These are phyloP conservation scores for Amanita brunnescens DNA, from an alignment of 768 basidiomycete species.

Conservation along the genomic window DNA sequence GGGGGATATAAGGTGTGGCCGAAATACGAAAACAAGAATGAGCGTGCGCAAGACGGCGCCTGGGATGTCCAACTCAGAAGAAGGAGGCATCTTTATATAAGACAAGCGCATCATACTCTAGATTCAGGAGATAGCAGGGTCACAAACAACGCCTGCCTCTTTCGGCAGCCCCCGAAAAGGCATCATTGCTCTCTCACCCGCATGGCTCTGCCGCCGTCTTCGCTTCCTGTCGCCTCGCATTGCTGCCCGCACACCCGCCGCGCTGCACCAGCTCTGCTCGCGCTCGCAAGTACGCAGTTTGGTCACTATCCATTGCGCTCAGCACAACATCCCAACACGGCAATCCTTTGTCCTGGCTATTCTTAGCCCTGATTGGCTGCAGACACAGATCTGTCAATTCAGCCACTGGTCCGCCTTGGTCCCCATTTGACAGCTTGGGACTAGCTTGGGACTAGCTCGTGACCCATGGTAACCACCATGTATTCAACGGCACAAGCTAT, in stretches of 20 bases:
- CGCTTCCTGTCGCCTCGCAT: not conserved
- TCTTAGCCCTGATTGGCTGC: not conserved
- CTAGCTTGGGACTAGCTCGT: not conserved
- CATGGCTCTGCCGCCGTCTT: not conserved
- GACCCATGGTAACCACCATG: not conserved
- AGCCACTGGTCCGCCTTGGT: not conserved
- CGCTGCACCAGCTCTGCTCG: too few relatives aligned
- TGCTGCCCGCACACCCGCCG: too few relatives aligned
- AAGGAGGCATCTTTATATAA: slow-evolving; percentile 2
- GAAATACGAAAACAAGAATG: not conserved
- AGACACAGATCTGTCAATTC: not conserved
- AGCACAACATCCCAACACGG: not conserved
- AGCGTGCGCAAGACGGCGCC: not conserved
- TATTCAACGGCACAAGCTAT: not conserved
- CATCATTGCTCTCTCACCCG: not conserved
- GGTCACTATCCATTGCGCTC: not conserved
- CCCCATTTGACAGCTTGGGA: slow-evolving; percentile 3
- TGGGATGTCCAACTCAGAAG: not conserved
- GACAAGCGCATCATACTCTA: not conserved
- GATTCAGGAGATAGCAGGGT: not conserved
- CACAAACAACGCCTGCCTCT: slow-evolving; percentile 1
- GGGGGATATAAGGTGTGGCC: not conserved
- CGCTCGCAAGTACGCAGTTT: not conserved
- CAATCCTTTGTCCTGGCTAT: slow-evolving; percentile 1
- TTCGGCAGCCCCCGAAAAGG: not conserved